A percentile compares a stretch with the other conserved stretches of the same genome.
phyloP scores from a whole-genome alignment of 352 stramenopile species.

The Aphanomyces stellatus region DNA sequence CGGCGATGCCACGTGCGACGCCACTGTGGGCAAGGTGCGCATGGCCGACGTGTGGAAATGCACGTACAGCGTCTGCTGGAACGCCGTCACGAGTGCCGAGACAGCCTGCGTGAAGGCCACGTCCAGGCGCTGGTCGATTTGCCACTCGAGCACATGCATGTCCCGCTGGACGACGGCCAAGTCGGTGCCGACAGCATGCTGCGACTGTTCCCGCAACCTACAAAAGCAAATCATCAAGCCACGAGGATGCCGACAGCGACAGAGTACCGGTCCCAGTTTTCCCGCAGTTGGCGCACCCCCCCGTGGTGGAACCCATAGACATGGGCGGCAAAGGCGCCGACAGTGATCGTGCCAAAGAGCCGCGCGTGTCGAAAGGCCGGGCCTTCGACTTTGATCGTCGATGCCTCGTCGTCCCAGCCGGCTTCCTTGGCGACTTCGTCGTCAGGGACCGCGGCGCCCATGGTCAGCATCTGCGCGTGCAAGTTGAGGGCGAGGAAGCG shows the following conservation, averaged over 20 bases:
- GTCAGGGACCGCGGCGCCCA: constrained; percentile 48
- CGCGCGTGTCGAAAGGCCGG: constrained; percentile 41
- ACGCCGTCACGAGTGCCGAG: constrained; percentile 74
- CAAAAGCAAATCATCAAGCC: neutral
- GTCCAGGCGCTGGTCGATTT: constrained; percentile 72
- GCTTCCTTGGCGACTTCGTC: neutral
- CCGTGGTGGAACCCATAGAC: constrained; percentile 76
- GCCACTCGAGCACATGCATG: constrained; percentile 76
- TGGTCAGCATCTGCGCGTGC: constrained; percentile 74
- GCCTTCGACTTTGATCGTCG: constrained; percentile 14
- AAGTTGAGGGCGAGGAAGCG: constrained; percentile 77
- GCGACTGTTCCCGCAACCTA: constrained; percentile 32
- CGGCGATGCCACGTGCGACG: neutral
- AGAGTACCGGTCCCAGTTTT: constrained; percentile 32
- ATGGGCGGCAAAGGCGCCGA: constrained; percentile 75
- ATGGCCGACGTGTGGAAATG: constrained; percentile 35
- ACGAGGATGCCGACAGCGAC: neutral
- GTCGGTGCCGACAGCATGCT: constrained; percentile 37
- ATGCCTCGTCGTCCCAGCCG: neutral
- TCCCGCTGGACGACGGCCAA: constrained; percentile 63
- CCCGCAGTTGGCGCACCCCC: constrained; percentile 66
- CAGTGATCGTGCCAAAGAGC: constrained; percentile 74
- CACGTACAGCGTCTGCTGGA: constrained; percentile 77
- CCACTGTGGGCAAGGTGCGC: neutral
- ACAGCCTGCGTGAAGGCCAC: constrained; percentile 77